A percentile compares a stretch with the other conserved stretches of the same genome.
Evolutionary conservation across 2,329 filamentous ascomycete species (phyloP).

Genomic region (Mycosphaerella sp.): DNA sequence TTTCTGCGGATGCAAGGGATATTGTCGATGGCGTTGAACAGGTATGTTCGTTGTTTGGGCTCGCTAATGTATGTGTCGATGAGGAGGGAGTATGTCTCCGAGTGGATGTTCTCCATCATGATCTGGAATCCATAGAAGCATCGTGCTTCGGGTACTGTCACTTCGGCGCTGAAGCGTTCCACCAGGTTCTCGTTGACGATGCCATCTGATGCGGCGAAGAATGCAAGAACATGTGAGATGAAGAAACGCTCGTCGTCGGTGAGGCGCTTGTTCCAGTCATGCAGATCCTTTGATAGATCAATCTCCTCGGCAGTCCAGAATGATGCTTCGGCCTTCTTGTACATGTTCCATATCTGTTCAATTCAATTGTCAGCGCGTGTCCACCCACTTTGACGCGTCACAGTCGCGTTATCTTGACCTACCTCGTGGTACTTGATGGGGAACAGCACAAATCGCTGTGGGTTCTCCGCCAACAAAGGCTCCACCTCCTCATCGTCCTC

Average conservation of each 20-base stretch:
- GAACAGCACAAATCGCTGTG: conserved; percentile 93
- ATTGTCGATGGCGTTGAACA: conserved; percentile 98
- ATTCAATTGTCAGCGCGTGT: conserved; percentile 26
- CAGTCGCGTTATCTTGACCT: conserved; percentile 55
- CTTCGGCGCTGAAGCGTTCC: conserved; percentile 94
- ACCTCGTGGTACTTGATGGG: conserved; percentile 99
- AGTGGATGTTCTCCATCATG: conserved; percentile 99
- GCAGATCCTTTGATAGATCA: conserved; percentile 95
- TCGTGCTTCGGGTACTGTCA: conserved; percentile 94
- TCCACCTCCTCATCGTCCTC: conserved; percentile 66
- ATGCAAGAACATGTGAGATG: conserved; percentile 95
- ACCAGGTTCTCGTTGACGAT: conserved; percentile 99
- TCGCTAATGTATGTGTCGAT: conserved; percentile 99
- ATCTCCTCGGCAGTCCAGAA: conserved; percentile 99
- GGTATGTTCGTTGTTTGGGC: conserved; percentile 82
- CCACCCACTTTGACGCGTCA: conserved; percentile 35
- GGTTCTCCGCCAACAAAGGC: conserved; percentile 91
- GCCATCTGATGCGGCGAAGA: conserved; percentile 97
- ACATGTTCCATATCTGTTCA: conserved; percentile 97
- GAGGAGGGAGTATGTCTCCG: conserved; percentile 96
- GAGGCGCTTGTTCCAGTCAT: conserved; percentile 98
- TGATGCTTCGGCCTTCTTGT: conserved; percentile 99
- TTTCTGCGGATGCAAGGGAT: conserved; percentile 98
- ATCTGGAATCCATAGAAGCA: conserved; percentile 99
- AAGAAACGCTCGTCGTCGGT: conserved; percentile 98